These are phyloP conservation scores for Fusarium longipes DNA, from an alignment of 2,329 filamentous ascomycete species.

Conservation along the genomic window DNA sequence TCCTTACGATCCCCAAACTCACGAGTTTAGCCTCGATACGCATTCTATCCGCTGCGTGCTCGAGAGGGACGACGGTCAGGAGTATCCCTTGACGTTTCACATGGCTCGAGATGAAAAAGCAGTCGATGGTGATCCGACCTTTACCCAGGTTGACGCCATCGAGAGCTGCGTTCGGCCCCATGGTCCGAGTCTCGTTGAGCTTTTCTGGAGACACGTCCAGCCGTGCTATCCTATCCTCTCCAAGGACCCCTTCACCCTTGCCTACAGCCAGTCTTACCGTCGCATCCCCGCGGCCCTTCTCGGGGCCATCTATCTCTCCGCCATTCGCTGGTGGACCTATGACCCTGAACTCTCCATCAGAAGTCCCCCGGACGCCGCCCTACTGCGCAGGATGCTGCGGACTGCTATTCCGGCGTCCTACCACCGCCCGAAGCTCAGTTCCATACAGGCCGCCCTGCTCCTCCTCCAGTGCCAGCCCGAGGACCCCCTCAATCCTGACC, in stretches of 20 bases:
- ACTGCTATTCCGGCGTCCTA: slow-evolving; percentile 46
- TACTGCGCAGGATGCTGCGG: slow-evolving; percentile 42
- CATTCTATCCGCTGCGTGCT: slow-evolving; percentile 70
- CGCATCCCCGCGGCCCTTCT: slow-evolving; percentile 65
- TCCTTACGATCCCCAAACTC: slow-evolving; percentile 62
- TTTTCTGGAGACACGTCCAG: slow-evolving; percentile 71
- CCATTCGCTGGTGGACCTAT: slow-evolving; percentile 66
- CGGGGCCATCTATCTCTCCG: slow-evolving; percentile 66
- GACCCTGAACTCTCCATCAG: slow-evolving; percentile 48
- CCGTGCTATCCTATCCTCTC: slow-evolving; percentile 64
- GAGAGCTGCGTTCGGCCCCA: slow-evolving; percentile 69
- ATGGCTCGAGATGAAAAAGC: slow-evolving; percentile 49
- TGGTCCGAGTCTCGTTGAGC: slow-evolving; percentile 67
- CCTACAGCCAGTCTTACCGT: slow-evolving; percentile 62
- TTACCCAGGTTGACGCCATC: slow-evolving; percentile 56
- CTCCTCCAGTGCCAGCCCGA: slow-evolving; percentile 48
- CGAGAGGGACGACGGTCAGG: slow-evolving; percentile 57
- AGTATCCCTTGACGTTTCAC: slow-evolving; percentile 51
- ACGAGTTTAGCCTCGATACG: slow-evolving; percentile 63
- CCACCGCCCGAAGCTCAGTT: slow-evolving; percentile 48
- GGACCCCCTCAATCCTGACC: slow-evolving; percentile 51
- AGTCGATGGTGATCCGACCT: slow-evolving; percentile 42
- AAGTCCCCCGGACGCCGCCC: slow-evolving; percentile 41
- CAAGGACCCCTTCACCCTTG: slow-evolving; percentile 65
- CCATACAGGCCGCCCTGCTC: slow-evolving; percentile 47